A percentile compares a stretch with the other conserved stretches of the same genome.
Conservation (phyloP, 306 rosid genomes). For the Leucaena leucocephala region DNA sequence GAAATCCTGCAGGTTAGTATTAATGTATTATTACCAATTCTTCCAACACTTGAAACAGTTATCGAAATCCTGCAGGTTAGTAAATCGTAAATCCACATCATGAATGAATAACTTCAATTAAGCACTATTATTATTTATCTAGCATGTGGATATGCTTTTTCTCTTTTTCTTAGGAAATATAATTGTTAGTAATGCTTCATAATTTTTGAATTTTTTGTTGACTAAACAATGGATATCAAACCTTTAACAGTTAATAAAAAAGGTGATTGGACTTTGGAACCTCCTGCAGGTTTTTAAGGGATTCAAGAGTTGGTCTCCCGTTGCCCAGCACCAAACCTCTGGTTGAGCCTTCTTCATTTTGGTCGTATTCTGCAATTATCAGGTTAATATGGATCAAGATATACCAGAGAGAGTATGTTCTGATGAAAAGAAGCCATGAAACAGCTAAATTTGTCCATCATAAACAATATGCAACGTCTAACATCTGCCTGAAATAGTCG, state of each 20-base stretch:
- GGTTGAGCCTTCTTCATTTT: constrained; percentile 92
- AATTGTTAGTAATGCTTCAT: constrained; percentile 21
- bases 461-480: constrained; percentile 21
- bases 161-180: too few relatives aligned
- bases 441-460: constrained; percentile 25
- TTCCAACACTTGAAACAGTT: background rate
- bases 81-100: constrained; percentile 15
- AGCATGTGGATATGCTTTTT: background rate
- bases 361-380: constrained; percentile 65
- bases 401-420: constrained; percentile 18
- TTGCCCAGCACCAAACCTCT: constrained; percentile 71
- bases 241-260: constrained; percentile 24
- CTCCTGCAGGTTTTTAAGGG: constrained; percentile 71
- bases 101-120: constrained; percentile 16
- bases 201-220: constrained; percentile 20
- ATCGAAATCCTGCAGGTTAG: background rate
- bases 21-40: background rate
- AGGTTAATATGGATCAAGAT: constrained; percentile 34
- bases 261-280: constrained; percentile 41
- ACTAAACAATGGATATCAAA: constrained; percentile 28
- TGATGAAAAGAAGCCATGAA: constrained; percentile 29
- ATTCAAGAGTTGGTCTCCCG: constrained; percentile 69
- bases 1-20: background rate
- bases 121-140: background rate
- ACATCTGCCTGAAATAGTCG: background rate